A percentile compares a stretch with the other conserved stretches of the same genome.
phyloP scores from a whole-genome alignment of 495 filamentous ascomycete genomes.

The Durotheca rogersii region DNA sequence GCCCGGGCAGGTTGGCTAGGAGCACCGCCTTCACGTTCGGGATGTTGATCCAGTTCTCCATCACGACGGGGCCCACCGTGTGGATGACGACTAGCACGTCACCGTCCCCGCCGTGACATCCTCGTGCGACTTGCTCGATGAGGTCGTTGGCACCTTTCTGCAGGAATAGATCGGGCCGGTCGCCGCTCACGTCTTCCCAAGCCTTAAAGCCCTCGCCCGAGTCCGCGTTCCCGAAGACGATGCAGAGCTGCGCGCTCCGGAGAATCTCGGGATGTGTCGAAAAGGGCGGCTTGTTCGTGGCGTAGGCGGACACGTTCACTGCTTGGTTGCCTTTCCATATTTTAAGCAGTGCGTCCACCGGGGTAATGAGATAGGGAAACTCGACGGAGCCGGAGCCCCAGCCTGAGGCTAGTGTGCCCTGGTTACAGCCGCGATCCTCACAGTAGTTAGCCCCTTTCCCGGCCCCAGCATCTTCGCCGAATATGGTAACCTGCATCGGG shows the following conservation, averaged over 20 bases:
- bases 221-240: conserved; percentile 65
- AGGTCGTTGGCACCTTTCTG: conserved; percentile 78
- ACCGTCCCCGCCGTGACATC: conserved; percentile 66
- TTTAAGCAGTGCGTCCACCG: conserved; percentile 62
- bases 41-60: conserved; percentile 82
- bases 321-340: conserved; percentile 57
- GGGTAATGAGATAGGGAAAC: conserved; percentile 77
- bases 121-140: conserved; percentile 65
- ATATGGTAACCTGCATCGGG: conserved; percentile 68
- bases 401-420: conserved; percentile 79
- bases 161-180: conserved; percentile 76
- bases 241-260: conserved; percentile 63
- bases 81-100: conserved; percentile 85
- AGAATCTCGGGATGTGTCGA: conserved; percentile 38
- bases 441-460: conserved; percentile 72
- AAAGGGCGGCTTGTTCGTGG: conserved; percentile 55
- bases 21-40: conserved; percentile 79
- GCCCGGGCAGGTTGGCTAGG: conserved; percentile 83
- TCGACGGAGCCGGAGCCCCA: conserved; percentile 92
- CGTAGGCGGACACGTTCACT: conserved; percentile 60
- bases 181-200: conserved; percentile 66
- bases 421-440: conserved; percentile 73
- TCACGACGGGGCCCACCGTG: conserved; percentile 79
- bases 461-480: conserved; percentile 81
- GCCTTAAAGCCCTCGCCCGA: conserved; percentile 65